phyloP scores from a whole-genome alignment of 257 asterid genomes.

The Nicotiana otophora region DNA sequence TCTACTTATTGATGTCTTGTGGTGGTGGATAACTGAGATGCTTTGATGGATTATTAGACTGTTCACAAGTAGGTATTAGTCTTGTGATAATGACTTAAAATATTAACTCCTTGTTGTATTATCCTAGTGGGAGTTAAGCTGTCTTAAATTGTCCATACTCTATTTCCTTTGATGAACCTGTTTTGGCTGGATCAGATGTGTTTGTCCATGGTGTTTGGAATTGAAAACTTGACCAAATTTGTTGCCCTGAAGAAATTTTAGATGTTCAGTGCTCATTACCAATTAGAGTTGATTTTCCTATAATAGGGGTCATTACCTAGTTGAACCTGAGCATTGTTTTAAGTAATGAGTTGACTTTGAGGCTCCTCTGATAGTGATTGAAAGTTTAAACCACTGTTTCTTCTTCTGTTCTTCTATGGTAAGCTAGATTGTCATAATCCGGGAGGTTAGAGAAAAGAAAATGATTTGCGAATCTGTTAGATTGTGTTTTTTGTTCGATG shows the following conservation, averaged over 20 bases:
- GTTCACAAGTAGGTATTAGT: too few species aligned
- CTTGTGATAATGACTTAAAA: not conserved
- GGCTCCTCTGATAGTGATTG: not conserved
- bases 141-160: not conserved
- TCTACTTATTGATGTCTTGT: not conserved
- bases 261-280: not conserved
- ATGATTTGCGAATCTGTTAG: not conserved
- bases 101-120: not conserved
- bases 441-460: not conserved
- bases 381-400: not conserved
- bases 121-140: conserved; percentile 19
- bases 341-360: not conserved
- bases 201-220: not conserved
- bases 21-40: not conserved
- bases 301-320: not conserved
- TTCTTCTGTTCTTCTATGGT: not conserved
- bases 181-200: not conserved
- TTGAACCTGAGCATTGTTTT: not conserved
- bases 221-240: not conserved
- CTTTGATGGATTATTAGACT: too few species aligned
- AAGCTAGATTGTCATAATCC: not conserved
- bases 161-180: not conserved
- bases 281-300: not conserved
- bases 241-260: not conserved
- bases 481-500: not conserved